These are phyloP conservation scores for Vicia faba DNA, from an alignment of 306 rosid genomes.

Conservation along the genomic window DNA sequence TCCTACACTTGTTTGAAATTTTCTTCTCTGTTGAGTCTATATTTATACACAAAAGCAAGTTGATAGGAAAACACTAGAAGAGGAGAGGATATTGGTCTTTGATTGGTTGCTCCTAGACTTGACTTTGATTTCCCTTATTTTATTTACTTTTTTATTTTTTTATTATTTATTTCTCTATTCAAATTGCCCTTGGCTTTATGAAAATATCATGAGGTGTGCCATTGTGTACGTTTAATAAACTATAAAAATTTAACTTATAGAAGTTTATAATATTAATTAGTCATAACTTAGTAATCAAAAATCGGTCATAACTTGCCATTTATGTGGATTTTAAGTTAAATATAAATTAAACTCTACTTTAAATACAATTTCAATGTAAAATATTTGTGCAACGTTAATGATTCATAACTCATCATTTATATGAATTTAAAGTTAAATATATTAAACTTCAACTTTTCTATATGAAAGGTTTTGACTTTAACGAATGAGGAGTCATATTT, in stretches of 20 bases:
- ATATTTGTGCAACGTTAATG: too few relatives aligned
- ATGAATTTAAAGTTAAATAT: not conserved
- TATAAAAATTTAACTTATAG: too few relatives aligned
- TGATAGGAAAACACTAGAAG: constrained; percentile 28
- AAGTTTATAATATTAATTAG: too few relatives aligned
- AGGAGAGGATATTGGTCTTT: constrained; percentile 15
- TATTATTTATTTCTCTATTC: not conserved
- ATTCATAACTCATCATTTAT: not conserved
- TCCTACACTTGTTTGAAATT: constrained; percentile 33
- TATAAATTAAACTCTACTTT: too few relatives aligned
- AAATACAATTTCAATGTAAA: too few relatives aligned
- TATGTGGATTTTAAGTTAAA: not conserved
- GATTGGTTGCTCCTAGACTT: constrained; percentile 11
- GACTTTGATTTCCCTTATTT: not conserved
- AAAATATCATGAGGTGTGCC: constrained; percentile 28
- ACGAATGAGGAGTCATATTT: not conserved
- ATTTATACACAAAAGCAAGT: constrained; percentile 26
- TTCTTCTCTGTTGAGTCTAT: constrained; percentile 44
- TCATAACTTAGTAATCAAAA: too few relatives aligned
- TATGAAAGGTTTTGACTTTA: constrained; percentile 13
- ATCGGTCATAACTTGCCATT: too few relatives aligned
- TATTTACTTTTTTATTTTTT: not conserved
- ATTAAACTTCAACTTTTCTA: too few relatives aligned
- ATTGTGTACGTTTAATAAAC: not conserved
- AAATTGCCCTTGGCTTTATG: constrained; percentile 34